phyloP scores from a whole-genome alignment of 2,329 filamentous ascomycete species.

The Neofusicoccum parvum region DNA sequence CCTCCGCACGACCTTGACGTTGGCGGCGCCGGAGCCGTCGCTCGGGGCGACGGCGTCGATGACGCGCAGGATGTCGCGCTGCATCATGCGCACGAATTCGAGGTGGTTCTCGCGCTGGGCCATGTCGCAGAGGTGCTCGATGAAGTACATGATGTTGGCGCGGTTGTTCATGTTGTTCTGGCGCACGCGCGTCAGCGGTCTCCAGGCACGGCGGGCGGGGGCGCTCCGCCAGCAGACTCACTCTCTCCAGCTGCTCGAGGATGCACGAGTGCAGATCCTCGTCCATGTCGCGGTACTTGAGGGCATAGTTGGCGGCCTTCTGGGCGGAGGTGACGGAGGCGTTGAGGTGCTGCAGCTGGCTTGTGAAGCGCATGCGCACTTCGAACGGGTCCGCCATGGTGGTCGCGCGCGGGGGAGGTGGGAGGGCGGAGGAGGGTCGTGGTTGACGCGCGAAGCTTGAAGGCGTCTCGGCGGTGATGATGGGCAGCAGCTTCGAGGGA shows the following conservation, averaged over 20 bases:
- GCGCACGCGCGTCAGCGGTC: neutral
- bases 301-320: slow-evolving; percentile 91
- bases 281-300: slow-evolving; percentile 91
- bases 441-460: slow-evolving; percentile 1
- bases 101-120: slow-evolving; percentile 73
- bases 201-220: no score
- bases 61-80: slow-evolving; percentile 86
- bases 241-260: slow-evolving; percentile 87
- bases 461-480: neutral
- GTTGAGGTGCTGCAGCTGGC: slow-evolving; percentile 85
- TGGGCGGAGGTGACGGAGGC: slow-evolving; percentile 86
- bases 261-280: slow-evolving; percentile 98
- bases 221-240: slow-evolving; percentile 34
- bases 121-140: slow-evolving; percentile 90
- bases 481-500: no score
- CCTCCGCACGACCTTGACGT: slow-evolving; percentile 87
- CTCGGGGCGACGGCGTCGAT: slow-evolving; percentile 90
- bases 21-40: slow-evolving; percentile 84
- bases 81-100: slow-evolving; percentile 91
- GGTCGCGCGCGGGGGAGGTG: neutral
- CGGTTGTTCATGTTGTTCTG: slow-evolving; percentile 94
- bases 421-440: neutral
- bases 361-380: slow-evolving; percentile 95
- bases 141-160: slow-evolving; percentile 99
- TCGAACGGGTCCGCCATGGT: slow-evolving; percentile 86